Evolutionary conservation across 1,284 basidiomycete genomes (phyloP).

Genomic region (Ceratobasidium sp.): DNA sequence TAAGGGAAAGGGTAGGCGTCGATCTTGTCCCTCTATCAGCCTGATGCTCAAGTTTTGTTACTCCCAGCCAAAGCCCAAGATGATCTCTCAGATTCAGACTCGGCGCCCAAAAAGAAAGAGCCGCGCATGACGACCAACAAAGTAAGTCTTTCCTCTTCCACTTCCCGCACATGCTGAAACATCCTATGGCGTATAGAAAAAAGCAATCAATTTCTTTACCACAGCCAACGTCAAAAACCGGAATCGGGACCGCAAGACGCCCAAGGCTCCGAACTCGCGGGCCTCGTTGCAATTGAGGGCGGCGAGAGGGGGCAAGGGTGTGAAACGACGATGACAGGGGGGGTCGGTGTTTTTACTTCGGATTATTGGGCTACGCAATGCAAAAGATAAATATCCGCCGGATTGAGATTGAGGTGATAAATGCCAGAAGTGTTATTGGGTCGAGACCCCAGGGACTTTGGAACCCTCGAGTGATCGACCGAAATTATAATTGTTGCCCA

Average conservation of each 20-base stretch:
- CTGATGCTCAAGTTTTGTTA: neutral
- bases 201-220: constrained; percentile 90
- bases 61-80: constrained; percentile 31
- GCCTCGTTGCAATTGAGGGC: constrained; percentile 28
- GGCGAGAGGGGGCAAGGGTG: constrained; percentile 32
- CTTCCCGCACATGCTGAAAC: constrained; percentile 15
- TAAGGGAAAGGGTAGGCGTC: constrained; percentile 28
- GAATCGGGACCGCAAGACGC: constrained; percentile 53
- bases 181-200: constrained; percentile 61
- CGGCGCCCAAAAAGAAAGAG: constrained; percentile 59
- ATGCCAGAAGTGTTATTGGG: constrained; percentile 6
- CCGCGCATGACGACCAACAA: constrained; percentile 90
- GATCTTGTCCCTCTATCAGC: neutral
- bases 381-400: neutral
- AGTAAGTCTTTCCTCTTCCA: constrained; percentile 52
- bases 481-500: neutral
- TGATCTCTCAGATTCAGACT: constrained; percentile 47
- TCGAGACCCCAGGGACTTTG: constrained; percentile 12
- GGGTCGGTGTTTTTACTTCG: neutral
- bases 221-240: constrained; percentile 89
- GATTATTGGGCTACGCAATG: neutral
- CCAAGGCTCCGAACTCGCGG: constrained; percentile 14
- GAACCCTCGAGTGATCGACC: neutral
- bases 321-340: constrained; percentile 13
- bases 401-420: neutral